Base-by-base conservation (phyloP, 2,329 filamentous ascomycete genomes). In the Nothomitra cinnamomea region DNA sequence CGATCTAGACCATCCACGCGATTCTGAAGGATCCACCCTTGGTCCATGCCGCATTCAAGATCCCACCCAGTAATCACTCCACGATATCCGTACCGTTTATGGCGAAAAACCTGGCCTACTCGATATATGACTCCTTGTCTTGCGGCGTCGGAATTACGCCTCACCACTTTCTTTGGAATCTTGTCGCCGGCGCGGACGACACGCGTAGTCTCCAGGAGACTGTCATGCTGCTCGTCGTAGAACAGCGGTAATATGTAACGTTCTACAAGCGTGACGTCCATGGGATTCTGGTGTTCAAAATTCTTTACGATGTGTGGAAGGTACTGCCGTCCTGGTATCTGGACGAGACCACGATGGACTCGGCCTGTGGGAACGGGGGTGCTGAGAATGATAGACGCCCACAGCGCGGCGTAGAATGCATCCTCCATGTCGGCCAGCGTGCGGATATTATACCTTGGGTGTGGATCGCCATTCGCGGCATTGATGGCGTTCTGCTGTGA, bases 41-140 rank as follows among this genome's bases (percentile, higher is more conserved):
- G 80, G 51, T 72, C 70, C 10, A 73, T 75, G 53, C 69, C 75
- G 61, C 74, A 83, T 57, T 74, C 72, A 15, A 70, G 69, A 51
- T 85, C 82, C 89, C 90, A 98, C n/a, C 89, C 89, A 13, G 84
- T 86, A 55, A 98, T 85, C 24, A 94, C 77, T 17, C 83, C 89
- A 50, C 82, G 72, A 64, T 90, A 95, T 19, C 76, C 71, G 64
- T 92, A 95, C 47, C 88, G 77, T 57, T 74, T 79, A 67, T 98
- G 92, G 49, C 75, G 76, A 64, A 96, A 94, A 5, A 95, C 76
- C 60, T 94, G 84, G 0, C 92, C 92, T 50, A 95, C 77, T 51
- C 74, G 78, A 65, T 79, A 90, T 56, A 69, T 74, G 51, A 87
- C 77, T 25, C 67, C 32, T 6, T 17, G 13, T 22, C 43, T 35